Percentiles rank a stretch among this genome's conserved stretches.
Evolutionary conservation across 805 yeast genomes (phyloP).

Genomic region (Hanseniaspora taiwanica): DNA sequence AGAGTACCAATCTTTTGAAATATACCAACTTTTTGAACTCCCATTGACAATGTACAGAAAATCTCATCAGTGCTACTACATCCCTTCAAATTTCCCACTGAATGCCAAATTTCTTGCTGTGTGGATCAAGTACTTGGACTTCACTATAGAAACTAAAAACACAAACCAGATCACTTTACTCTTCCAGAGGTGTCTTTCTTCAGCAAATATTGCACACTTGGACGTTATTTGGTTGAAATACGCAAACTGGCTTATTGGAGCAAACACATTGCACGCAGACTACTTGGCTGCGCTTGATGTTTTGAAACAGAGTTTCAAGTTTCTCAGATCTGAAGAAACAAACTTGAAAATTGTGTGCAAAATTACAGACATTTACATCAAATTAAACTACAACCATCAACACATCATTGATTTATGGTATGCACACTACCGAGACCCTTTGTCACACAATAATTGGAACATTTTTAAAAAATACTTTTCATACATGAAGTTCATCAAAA

Average conservation of each 20-base stretch:
- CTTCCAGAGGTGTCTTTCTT: constrained; percentile 21
- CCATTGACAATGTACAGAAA: constrained; percentile 10
- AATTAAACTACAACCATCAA: not conserved
- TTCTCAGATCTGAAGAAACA: constrained; percentile 1
- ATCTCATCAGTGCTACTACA: constrained; percentile 13
- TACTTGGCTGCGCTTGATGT: constrained; percentile 14
- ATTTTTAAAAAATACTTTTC: not conserved
- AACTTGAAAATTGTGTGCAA: not conserved
- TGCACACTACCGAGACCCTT: not conserved
- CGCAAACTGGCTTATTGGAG: constrained; percentile 18
- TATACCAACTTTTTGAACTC: constrained; percentile 20
- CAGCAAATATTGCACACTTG: constrained; percentile 16
- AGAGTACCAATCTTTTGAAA: constrained; percentile 19
- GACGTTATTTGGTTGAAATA: constrained; percentile 21
- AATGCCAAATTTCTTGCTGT: constrained; percentile 13
- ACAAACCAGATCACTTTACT: constrained; percentile 11
- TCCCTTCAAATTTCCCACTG: constrained; percentile 17
- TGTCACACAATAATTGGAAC: not conserved
- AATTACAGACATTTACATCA: not conserved
- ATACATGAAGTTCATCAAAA: not conserved
- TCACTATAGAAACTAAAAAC: constrained; percentile 13
- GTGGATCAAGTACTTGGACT: constrained; percentile 20
- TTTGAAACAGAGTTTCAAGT: constrained; percentile 11
- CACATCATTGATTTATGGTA: not conserved
- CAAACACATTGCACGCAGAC: constrained; percentile 8